These are phyloP conservation scores for Ajuga reptans DNA, from an alignment of 305 asterid species.

Conservation along the genomic window DNA sequence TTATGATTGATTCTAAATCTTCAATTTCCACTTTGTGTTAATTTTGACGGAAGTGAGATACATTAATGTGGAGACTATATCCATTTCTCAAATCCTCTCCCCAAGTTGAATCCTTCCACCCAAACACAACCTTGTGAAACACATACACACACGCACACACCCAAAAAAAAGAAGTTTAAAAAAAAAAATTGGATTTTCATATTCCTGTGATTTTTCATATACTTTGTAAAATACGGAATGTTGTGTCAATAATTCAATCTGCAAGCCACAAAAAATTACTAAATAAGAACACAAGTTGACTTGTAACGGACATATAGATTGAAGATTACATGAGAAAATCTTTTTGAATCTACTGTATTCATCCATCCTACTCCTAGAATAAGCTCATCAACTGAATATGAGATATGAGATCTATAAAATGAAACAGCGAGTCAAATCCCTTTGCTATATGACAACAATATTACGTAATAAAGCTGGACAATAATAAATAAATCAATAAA, in stretches of 20 bases:
- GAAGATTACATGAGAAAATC: background rate
- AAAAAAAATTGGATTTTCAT: too few species aligned
- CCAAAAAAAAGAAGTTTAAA: too few species aligned
- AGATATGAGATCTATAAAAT: slow-evolving; percentile 29
- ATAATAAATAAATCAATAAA: background rate
- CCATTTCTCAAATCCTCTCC: background rate
- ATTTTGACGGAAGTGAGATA: background rate
- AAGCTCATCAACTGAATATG: slow-evolving; percentile 8
- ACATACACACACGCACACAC: background rate
- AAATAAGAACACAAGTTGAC: slow-evolving; percentile 19
- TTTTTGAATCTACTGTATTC: background rate
- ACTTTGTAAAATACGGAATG: background rate
- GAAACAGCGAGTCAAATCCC: background rate
- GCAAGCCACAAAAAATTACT: background rate
- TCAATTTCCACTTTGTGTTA: background rate
- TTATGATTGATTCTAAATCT: background rate
- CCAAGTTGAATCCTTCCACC: background rate
- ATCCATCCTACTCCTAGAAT: background rate
- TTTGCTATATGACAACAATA: background rate
- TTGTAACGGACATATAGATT: slow-evolving; percentile 1
- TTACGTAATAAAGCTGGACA: slow-evolving; percentile 6
- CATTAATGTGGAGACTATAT: background rate
- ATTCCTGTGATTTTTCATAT: too few species aligned
- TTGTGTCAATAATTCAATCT: background rate
- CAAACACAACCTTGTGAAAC: background rate